A percentile compares a stretch with the other conserved stretches of the same genome.
Evolutionary conservation across 352 stramenopile species (phyloP).

Genomic region (Globisporangium sylvaticum): DNA sequence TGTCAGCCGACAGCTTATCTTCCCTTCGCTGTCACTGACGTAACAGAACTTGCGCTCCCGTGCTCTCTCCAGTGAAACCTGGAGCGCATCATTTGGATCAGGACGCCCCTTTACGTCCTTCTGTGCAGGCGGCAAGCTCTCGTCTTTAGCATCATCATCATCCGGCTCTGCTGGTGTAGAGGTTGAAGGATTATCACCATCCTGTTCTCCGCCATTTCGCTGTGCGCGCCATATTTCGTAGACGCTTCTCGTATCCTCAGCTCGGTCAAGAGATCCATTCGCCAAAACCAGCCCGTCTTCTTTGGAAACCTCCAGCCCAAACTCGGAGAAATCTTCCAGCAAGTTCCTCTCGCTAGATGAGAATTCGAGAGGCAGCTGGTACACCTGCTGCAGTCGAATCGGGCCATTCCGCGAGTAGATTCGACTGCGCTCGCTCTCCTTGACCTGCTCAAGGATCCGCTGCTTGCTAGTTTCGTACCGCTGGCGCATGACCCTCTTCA

Average conservation of each 20-base stretch:
- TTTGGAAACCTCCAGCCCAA: constrained; percentile 26
- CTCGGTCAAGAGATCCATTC: not conserved
- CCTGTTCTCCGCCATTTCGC: not conserved
- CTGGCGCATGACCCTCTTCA: constrained; percentile 43
- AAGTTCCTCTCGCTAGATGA: constrained; percentile 52
- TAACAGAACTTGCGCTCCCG: constrained; percentile 21
- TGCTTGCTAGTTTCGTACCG: constrained; percentile 41
- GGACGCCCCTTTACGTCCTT: not conserved
- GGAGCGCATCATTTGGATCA: constrained; percentile 4
- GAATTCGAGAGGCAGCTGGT: constrained; percentile 28
- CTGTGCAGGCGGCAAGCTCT: not conserved
- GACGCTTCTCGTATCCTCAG: constrained; percentile 2
- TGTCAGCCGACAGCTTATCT: constrained; percentile 32
- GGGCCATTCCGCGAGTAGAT: constrained; percentile 49
- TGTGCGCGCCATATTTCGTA: constrained; percentile 24
- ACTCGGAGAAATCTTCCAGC: constrained; percentile 30
- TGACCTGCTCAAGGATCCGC: constrained; percentile 37
- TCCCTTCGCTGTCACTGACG: constrained; percentile 36
- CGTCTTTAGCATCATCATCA: not conserved
- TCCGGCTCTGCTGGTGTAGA: not conserved
- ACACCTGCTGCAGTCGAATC: constrained; percentile 43
- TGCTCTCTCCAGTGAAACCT: constrained; percentile 7
- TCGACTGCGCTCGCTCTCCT: constrained; percentile 54
- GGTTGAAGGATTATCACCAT: not conserved
- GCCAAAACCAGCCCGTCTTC: constrained; percentile 1